These are phyloP conservation scores for Skeletonema costatum DNA, from an alignment of 108 stramenopile genomes.

Conservation along the genomic window DNA sequence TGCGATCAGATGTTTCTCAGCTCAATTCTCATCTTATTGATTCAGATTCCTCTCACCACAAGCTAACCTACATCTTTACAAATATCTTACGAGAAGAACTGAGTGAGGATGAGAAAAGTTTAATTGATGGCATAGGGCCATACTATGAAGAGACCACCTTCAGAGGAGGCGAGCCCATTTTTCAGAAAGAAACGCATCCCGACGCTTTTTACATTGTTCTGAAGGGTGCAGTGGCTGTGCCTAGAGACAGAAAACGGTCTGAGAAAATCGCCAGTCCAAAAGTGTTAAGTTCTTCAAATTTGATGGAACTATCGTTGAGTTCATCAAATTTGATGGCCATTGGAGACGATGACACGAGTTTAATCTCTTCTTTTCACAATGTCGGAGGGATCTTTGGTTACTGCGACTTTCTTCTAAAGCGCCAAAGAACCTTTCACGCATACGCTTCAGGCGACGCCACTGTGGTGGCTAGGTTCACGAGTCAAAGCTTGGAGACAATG, in stretches of 20 bases:
- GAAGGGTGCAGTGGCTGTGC: conserved; percentile 62
- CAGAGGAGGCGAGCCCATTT: conserved; percentile 52
- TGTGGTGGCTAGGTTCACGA: conserved; percentile 62
- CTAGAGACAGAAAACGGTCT: conserved; percentile 14
- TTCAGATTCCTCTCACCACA: conserved; percentile 12
- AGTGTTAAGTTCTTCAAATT: conserved; percentile 22
- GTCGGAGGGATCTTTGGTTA: conserved; percentile 76
- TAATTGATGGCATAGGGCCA: conserved; percentile 17
- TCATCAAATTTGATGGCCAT: conserved; percentile 13
- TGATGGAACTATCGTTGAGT: conserved; percentile 9
- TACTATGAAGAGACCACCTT: conserved; percentile 51
- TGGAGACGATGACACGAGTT: conserved; percentile 24
- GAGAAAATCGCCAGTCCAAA: conserved; percentile 17
- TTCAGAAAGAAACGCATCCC: conserved; percentile 49
- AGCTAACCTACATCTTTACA: conserved; percentile 25
- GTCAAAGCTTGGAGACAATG: conserved; percentile 50
- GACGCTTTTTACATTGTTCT: conserved; percentile 78
- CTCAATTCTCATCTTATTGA: conserved; percentile 3
- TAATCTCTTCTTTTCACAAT: conserved; percentile 31
- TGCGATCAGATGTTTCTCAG: background rate
- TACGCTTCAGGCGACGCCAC: conserved; percentile 64
- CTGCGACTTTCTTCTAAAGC: conserved; percentile 72
- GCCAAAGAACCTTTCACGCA: conserved; percentile 59
- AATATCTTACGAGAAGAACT: conserved; percentile 21
- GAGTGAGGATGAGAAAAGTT: conserved; percentile 11